These are phyloP conservation scores for Actinomortierella wolfii DNA, from an alignment of 371 early-diverging fungal species.

Conservation along the genomic window DNA sequence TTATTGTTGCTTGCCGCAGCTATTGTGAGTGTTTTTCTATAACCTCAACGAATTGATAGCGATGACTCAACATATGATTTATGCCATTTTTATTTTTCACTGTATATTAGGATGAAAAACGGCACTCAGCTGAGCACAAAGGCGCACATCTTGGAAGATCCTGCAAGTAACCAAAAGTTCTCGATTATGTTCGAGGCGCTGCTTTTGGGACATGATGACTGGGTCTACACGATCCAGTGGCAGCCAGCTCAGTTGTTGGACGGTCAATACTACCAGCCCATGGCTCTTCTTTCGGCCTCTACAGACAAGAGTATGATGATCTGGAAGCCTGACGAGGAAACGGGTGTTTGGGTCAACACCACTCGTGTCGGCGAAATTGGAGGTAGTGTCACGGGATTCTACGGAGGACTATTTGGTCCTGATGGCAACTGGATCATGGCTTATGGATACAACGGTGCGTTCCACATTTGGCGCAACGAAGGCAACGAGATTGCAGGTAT, in stretches of 20 bases:
- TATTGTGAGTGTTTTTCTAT: too few species aligned
- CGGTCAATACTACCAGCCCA: conserved; percentile 61
- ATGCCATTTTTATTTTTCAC: conserved; percentile 1
- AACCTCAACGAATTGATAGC: too few species aligned
- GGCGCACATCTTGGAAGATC: conserved; percentile 66
- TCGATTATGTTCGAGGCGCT: conserved; percentile 85
- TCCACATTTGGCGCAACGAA: conserved; percentile 82
- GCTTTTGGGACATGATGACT: conserved; percentile 95
- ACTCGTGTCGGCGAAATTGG: conserved; percentile 92
- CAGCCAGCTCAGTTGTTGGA: conserved; percentile 51
- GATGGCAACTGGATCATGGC: conserved; percentile 73
- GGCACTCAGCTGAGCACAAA: conserved; percentile 76
- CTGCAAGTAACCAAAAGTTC: conserved; percentile 49
- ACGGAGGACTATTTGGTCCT: conserved; percentile 76
- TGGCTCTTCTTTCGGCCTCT: conserved; percentile 84
- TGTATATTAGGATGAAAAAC: conserved; percentile 49
- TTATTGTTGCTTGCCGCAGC: background rate
- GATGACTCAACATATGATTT: too few species aligned
- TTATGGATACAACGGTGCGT: conserved; percentile 87
- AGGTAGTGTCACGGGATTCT: conserved; percentile 83
- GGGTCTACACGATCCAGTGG: conserved; percentile 91
- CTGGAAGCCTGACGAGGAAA: conserved; percentile 84
- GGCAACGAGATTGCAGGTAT: conserved; percentile 50
- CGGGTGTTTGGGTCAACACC: conserved; percentile 87
- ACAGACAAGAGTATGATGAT: conserved; percentile 93